These are phyloP conservation scores for Suhomyces wounanorum DNA, from an alignment of 1,139 yeast species.

Conservation along the genomic window DNA sequence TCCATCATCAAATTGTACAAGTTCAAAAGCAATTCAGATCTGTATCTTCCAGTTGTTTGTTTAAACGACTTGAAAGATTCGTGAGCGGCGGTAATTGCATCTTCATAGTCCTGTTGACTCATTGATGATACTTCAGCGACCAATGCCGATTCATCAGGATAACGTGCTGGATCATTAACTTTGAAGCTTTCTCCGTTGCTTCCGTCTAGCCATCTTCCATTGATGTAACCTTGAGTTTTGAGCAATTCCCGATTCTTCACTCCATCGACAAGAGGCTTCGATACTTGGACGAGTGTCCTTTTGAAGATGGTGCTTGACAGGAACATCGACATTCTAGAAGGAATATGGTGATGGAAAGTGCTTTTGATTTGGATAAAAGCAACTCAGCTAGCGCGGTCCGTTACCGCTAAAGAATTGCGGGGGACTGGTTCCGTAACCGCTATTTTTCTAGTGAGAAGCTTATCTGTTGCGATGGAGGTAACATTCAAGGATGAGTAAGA, in stretches of 20 bases:
- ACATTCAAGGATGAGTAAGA: not conserved
- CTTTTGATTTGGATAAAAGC: not conserved
- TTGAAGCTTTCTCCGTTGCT: conserved; percentile 31
- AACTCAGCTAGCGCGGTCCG: conserved; percentile 1
- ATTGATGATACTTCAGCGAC: conserved; percentile 44
- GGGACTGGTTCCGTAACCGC: not conserved
- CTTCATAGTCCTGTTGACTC: conserved; percentile 34
- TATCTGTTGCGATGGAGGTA: not conserved
- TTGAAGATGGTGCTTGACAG: not conserved
- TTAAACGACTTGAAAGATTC: conserved; percentile 39
- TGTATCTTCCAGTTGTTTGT: conserved; percentile 39
- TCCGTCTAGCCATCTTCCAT: conserved; percentile 46
- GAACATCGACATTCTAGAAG: not conserved
- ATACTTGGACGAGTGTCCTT: conserved; percentile 11
- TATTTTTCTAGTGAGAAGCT: not conserved
- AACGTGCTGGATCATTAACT: conserved; percentile 49
- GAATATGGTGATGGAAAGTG: not conserved
- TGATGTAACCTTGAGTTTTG: conserved; percentile 43
- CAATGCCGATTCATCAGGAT: conserved; percentile 29
- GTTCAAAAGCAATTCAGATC: conserved; percentile 40
- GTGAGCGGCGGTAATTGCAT: conserved; percentile 43
- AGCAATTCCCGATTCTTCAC: conserved; percentile 36
- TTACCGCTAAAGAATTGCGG: conserved; percentile 1
- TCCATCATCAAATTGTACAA: conserved; percentile 29
- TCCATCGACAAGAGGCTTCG: conserved; percentile 18